Conservation (phyloP, 192 early-diverging fungal genomes). For the Thoreauomyces humboldtii region DNA sequence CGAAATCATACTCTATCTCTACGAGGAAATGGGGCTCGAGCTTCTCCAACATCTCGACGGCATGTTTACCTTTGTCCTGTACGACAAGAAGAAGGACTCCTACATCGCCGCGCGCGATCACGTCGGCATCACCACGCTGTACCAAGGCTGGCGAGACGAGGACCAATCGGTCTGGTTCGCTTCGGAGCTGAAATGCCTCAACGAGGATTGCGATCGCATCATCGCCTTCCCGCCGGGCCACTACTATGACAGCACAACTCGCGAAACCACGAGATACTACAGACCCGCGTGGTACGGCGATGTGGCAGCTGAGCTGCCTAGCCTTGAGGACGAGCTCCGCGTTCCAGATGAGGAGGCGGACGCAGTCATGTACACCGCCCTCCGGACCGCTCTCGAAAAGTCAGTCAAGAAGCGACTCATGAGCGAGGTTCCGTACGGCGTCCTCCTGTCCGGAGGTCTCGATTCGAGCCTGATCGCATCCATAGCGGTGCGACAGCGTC, state of each 20-base stretch:
- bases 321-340: constrained; percentile 45
- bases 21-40: constrained; percentile 80
- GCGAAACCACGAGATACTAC: constrained; percentile 82
- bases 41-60: constrained; percentile 87
- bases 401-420: constrained; percentile 95
- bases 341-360: constrained; percentile 57
- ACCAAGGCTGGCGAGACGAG: constrained; percentile 82
- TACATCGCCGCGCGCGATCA: constrained; percentile 94
- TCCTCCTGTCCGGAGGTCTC: constrained; percentile 90
- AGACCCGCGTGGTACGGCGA: constrained; percentile 83
- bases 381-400: constrained; percentile 79
- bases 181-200: constrained; percentile 92
- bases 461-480: constrained; percentile 94
- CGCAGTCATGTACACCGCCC: constrained; percentile 58
- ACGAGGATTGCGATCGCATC: constrained; percentile 97
- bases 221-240: constrained; percentile 97
- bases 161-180: constrained; percentile 90
- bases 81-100: constrained; percentile 76
- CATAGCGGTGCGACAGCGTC: constrained; percentile 73
- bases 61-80: constrained; percentile 94
- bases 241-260: constrained; percentile 72
- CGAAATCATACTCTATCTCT: constrained; percentile 93
- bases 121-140: constrained; percentile 97
- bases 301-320: constrained; percentile 27
- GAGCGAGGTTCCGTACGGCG: constrained; percentile 98